Base-by-base conservation (phyloP, 768 basidiomycete genomes). In the Fomitopsis pulvina region DNA sequence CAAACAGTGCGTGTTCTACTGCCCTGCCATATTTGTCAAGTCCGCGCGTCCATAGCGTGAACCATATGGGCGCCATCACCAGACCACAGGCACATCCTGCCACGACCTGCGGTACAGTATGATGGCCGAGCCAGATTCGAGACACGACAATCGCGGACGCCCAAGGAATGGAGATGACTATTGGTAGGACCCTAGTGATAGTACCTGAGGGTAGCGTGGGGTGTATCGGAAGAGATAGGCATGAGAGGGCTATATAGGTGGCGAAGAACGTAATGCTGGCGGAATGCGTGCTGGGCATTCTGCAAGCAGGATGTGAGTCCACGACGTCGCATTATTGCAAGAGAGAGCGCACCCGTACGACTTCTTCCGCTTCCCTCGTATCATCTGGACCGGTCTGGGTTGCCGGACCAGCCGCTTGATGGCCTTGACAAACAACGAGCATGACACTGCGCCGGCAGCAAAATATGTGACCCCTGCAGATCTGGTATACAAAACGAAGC, bases 221-320 rank as follows among this genome's bases (percentile, higher is more conserved):
- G 57, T 88, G 86, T 12, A 80, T 52, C 2, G 85, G 84, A 12
- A 87, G 73, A 58, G 74, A 73, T 4, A 68, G 20, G 56, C 76
- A 78, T 11, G 85, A 79, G 10, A 88, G 68, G 11, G 74, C 55
- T 22, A 80, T 74, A 59, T 79, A 90, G 2, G 74, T 70, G 8
- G 78, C 80, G 59, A 77, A 84, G 66, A 74, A 89, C 2, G 74
- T 71, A 56, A 86, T 85, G 4, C 73, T 69, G 9, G 85, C 81
- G 10, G 87, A 83, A 63, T 91, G 88, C 4, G 88, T 90, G 54
- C 84, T 87, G 4, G 88, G 88, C 88, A 91, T 90, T 11, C 88
- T 89, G 60, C 42, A 12, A 21, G 6, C 24, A 40, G 4, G 30
- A 39, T 32, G 12, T 21, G 29, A 32, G 25, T 22, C 9, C 12